A percentile compares a stretch with the other conserved stretches of the same genome.
These are phyloP conservation scores for Tritrichomonas foetus DNA, from an alignment of 208 protist species.

Conservation along the genomic window DNA sequence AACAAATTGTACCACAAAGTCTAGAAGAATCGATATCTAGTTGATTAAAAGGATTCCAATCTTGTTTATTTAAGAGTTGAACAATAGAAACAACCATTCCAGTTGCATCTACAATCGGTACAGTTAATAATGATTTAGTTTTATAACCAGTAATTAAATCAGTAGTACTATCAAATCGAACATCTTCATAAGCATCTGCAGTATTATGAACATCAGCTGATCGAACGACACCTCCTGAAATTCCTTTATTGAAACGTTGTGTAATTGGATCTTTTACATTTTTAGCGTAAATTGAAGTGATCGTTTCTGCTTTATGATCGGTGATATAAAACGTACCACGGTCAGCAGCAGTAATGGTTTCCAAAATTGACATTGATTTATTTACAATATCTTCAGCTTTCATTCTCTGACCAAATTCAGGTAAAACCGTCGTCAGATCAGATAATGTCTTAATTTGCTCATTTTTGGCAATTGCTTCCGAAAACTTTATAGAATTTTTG, in stretches of 20 bases:
- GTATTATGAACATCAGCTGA: neutral
- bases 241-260: neutral
- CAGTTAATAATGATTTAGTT: neutral
- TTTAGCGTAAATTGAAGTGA: neutral
- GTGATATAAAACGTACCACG: neutral
- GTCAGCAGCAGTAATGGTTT: neutral
- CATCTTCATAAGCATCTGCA: neutral
- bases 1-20: no score
- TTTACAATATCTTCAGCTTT: neutral
- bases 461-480: neutral
- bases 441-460: neutral
- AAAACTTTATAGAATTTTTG: neutral
- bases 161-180: neutral
- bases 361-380: neutral
- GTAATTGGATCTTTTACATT: neutral
- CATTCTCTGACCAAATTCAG: neutral
- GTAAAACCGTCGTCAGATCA: neutral
- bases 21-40: no score
- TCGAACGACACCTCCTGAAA: neutral
- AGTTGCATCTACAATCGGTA: neutral
- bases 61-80: constrained; percentile 23
- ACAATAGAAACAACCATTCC: neutral
- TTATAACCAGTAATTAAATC: neutral
- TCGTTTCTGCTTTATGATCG: neutral
- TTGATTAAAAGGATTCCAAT: neutral